Base-by-base conservation (phyloP, 1,284 basidiomycete genomes). In the Sutorius eximius region DNA sequence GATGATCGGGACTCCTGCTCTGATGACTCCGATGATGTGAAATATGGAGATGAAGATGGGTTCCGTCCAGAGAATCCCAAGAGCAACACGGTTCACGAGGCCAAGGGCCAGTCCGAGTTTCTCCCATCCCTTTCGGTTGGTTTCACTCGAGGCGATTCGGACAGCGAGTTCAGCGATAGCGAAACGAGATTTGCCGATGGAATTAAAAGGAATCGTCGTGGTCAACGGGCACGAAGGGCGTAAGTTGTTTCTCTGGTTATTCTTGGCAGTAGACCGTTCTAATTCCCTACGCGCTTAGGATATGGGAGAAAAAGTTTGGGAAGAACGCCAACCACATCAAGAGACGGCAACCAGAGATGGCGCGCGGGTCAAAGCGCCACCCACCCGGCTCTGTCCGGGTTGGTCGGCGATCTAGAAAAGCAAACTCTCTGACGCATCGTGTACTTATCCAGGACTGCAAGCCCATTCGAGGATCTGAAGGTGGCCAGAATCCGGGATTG, bases 261-360 rank as follows among this genome's bases (percentile, higher is more conserved):
- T 42, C 27, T 27, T 34, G 29, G 41, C 9, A 55, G 51, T 32
- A 46, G 51, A 30, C 58, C 44, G 48, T 45, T 52, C 41, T 61
- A 55, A 62, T 34, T 40, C 52, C 44, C 15, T 40, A 16, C 4
- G 11, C 20, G 6, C 20, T 18, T 63, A 97, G 95, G 1, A 95
- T 98, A 60, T 98, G 95, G 94, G 95, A 97, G 76, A 95, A 95
- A 75, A 98, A 95, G 73, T 98, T 86, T 66, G 95, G 95, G 51
- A 83, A 80, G 59, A 85, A 87, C 57, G 95, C 95, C 13, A 96
- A 95, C 70, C 95, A 98, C 73, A 80, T 95, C 72, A 87, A 89
- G 71, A 88, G 84, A 64, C 78, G 82, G 65, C 72, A 68, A 38
- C 75, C 74, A 13, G 32, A 16, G n/a, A 32, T 61, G 55, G 46